A percentile compares a stretch with the other conserved stretches of the same genome.
Evolutionary conservation across 2,329 filamentous ascomycete genomes (phyloP).

Genomic region (Colletotrichum cordylinicola): DNA sequence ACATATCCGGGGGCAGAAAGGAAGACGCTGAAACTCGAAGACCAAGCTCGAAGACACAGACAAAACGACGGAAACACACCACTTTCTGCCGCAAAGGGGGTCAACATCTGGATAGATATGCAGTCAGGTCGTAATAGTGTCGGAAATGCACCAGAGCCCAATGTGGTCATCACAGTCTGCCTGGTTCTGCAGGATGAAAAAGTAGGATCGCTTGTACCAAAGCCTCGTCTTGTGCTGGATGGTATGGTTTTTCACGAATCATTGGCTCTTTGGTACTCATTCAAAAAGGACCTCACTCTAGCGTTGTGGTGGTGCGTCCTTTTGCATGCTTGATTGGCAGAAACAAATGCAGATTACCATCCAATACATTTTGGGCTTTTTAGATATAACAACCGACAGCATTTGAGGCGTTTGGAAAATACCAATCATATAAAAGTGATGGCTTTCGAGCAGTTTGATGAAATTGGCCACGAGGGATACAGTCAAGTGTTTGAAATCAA

Average conservation of each 20-base stretch:
- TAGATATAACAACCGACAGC: background rate
- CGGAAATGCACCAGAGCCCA: background rate
- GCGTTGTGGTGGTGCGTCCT: background rate
- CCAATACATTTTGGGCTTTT: background rate
- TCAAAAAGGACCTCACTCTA: background rate
- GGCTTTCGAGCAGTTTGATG: too few species aligned
- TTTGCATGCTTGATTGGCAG: background rate
- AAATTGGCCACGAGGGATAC: background rate
- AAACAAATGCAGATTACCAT: background rate
- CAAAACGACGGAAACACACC: background rate
- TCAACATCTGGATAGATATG: background rate
- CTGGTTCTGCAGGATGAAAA: background rate
- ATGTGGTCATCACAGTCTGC: background rate
- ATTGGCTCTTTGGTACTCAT: background rate
- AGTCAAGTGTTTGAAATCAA: background rate
- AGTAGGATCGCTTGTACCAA: background rate
- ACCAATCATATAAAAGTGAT: too few species aligned
- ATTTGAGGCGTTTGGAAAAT: background rate
- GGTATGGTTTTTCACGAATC: background rate
- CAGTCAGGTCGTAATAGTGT: background rate
- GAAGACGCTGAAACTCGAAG: background rate
- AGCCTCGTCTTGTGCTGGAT: background rate
- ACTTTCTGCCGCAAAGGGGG: background rate
- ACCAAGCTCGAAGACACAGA: background rate
- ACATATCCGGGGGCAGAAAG: background rate